These are phyloP conservation scores for Pyrus hybrid DNA, from an alignment of 331 rosid genomes.

Conservation along the genomic window DNA sequence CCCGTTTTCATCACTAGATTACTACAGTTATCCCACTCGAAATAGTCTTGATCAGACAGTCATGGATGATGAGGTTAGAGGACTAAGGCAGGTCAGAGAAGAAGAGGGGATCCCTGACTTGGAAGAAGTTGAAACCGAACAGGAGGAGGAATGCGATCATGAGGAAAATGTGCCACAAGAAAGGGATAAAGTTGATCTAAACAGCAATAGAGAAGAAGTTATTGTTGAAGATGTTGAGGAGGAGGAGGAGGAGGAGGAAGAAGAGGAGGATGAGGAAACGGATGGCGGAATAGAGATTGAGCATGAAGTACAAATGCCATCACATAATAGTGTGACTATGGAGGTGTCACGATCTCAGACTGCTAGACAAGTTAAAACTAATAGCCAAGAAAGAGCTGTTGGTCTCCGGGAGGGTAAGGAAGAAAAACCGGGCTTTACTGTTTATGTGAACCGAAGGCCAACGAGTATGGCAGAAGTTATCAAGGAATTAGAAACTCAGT, in stretches of 20 bases:
- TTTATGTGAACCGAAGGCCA: conserved; percentile 70
- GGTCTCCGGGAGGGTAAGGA: conserved; percentile 42
- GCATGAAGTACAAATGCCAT: conserved; percentile 18
- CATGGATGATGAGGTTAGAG: conserved; percentile 62
- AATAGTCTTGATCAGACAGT: conserved; percentile 33
- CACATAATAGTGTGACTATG: conserved; percentile 21
- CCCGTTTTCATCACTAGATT: conserved; percentile 71
- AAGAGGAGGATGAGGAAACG: conserved; percentile 30
- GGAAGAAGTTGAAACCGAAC: conserved; percentile 64
- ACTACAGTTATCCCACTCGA: conserved; percentile 58
- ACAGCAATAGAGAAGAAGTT: conserved; percentile 46
- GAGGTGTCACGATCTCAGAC: conserved; percentile 51
- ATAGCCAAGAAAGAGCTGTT: conserved; percentile 36
- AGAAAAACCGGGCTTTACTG: conserved; percentile 81
- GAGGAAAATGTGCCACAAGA: conserved; percentile 37
- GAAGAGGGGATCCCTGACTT: conserved; percentile 93
- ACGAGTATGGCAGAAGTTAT: conserved; percentile 85
- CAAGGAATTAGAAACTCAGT: conserved; percentile 74
- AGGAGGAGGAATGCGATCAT: conserved; percentile 33
- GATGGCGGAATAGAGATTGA: conserved; percentile 28
- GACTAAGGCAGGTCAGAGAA: conserved; percentile 73
- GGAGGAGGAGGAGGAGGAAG: conserved; percentile 40
- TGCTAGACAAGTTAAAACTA: conserved; percentile 38
- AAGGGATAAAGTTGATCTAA: conserved; percentile 25
- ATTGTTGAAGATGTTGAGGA: conserved; percentile 53